These are phyloP conservation scores for Picea glauca DNA, from an alignment of 75 land plant species.

Conservation along the genomic window DNA sequence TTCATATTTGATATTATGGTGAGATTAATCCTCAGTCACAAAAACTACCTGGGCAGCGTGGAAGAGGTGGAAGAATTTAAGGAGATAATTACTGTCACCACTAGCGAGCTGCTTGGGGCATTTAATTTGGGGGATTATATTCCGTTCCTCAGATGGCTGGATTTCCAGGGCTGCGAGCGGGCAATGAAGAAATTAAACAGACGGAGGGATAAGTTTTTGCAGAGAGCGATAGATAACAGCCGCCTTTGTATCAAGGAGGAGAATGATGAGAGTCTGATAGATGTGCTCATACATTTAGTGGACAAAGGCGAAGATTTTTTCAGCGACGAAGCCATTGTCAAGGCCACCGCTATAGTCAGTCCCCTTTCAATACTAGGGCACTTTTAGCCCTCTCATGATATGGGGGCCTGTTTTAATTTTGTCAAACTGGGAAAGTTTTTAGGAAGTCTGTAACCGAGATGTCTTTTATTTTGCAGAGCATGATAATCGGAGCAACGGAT, in stretches of 20 bases:
- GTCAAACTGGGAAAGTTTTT: too few species aligned
- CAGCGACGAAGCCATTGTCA: neutral
- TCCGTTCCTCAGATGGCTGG: slow-evolving; percentile 27
- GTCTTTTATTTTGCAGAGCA: too few species aligned
- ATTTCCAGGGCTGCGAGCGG: slow-evolving; percentile 17
- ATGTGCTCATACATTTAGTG: neutral
- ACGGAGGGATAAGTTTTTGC: neutral
- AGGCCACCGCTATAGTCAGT: neutral
- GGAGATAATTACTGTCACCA: neutral
- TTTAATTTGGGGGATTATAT: slow-evolving; percentile 23
- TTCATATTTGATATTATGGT: neutral
- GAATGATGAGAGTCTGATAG: neutral
- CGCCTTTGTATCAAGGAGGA: neutral
- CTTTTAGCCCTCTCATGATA: too few species aligned
- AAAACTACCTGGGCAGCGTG: neutral
- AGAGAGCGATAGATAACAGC: neutral
- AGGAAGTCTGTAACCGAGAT: too few species aligned
- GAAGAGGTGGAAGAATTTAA: neutral
- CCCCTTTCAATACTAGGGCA: neutral
- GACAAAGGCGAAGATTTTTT: neutral
- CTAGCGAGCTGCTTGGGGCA: neutral
- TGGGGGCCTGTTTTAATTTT: too few species aligned
- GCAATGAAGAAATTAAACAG: neutral
- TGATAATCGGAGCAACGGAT: slow-evolving; percentile 12
- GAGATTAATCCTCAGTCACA: neutral